Base-by-base conservation (phyloP, 2,329 filamentous ascomycete species). In the Venturia nashicola region DNA sequence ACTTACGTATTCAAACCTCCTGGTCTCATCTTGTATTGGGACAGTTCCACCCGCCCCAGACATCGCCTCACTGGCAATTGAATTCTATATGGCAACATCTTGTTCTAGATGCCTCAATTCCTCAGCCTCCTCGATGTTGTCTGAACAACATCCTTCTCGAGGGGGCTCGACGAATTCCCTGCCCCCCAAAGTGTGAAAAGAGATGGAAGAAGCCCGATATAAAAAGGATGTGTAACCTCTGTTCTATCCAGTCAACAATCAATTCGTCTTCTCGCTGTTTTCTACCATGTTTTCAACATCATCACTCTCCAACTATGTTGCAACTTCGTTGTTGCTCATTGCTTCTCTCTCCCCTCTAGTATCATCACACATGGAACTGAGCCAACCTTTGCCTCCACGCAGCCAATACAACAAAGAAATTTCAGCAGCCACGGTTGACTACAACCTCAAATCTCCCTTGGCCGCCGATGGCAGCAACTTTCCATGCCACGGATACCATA, bases 401-500 rank as follows among this genome's bases (percentile, higher is more conserved):
- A 48, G 39, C 27, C 43, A 36, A 12, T 34, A 36, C n/a, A 59
- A 63, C 32, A 55, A 55, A 20, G 32, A n/a, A 16, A 7, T 36
- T 7, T 40, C 20, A 4, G 20, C 4, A 18, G 34, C 9, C 3
- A 14, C 2, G 12, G 36, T 42, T 23, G 62, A 64, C 43, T 64
- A 64, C 55, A 44, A 64, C 18, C 34, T 42, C 20, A 44, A 34
- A 20, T 43, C 54, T 34, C 93, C 94, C 0, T 79, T 97, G 0
- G 68, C 71, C 0, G 74, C 75, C 0, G 71, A 72, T 46, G 89
- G 89, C 0, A 77, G 75, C 46, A 78, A 96, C 72, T 99, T 89
- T 72, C 94, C 94, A 0, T 97, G 94, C 84, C 42, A 65, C 11
- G 74, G 80, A 61, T 64, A 64, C 39, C 62, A 64, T 2, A 60